Percentiles rank a stretch among this genome's conserved stretches.
Evolutionary conservation across 176 grass and related monocot species (phyloP).

Genomic region (Bromus sterilis): DNA sequence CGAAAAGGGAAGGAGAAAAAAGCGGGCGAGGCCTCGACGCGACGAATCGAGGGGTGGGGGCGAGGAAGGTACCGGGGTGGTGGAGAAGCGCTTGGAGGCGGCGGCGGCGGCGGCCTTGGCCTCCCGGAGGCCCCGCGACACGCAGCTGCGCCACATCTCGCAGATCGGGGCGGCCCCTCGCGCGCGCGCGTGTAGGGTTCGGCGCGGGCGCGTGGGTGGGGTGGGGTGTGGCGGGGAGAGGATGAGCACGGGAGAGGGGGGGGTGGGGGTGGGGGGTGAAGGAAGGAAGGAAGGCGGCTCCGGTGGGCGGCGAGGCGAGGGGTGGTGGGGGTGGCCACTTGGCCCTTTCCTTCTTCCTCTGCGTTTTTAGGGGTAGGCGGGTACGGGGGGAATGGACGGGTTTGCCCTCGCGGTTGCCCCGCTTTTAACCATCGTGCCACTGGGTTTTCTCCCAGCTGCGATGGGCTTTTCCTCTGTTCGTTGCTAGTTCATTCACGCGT

Average conservation of each 20-base stretch:
- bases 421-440: background rate
- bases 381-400: background rate
- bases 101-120: conserved; percentile 45
- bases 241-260: background rate
- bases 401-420: background rate
- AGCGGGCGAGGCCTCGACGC: background rate
- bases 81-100: conserved; percentile 35
- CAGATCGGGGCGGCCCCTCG: conserved; percentile 19
- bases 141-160: conserved; percentile 85
- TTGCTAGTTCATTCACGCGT: background rate
- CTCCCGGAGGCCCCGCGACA: conserved; percentile 47
- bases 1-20: background rate
- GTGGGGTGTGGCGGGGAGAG: too few species aligned
- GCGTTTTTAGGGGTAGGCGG: background rate
- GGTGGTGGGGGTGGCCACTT: background rate
- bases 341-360: background rate
- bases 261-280: background rate
- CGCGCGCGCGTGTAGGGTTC: background rate
- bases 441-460: background rate
- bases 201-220: background rate
- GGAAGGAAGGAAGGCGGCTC: background rate
- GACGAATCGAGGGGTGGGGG: background rate
- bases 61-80: conserved; percentile 35
- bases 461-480: background rate
- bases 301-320: background rate